A percentile compares a stretch with the other conserved stretches of the same genome.
phyloP scores from a whole-genome alignment of 2,329 filamentous ascomycete genomes.

The Didymella arachidicola region DNA sequence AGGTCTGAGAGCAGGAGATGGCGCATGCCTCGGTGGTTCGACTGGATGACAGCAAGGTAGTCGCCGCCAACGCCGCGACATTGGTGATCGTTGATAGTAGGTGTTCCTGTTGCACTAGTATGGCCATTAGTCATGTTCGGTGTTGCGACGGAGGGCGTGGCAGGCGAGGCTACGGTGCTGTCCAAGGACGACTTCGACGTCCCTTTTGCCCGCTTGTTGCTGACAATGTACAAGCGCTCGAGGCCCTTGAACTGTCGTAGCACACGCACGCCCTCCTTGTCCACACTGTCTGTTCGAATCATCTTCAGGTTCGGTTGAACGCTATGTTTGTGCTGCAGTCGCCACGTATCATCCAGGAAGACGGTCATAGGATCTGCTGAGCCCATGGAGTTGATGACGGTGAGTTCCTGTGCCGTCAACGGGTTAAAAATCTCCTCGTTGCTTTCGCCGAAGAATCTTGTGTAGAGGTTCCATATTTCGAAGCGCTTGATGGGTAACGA shows the following conservation, averaged over 20 bases:
- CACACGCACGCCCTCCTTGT: conserved; percentile 55
- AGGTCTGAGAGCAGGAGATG: conserved; percentile 65
- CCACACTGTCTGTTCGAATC: conserved; percentile 59
- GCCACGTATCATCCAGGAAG: conserved; percentile 66
- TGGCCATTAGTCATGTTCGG: conserved; percentile 29
- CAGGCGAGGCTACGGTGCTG: conserved; percentile 41
- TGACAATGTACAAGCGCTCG: conserved; percentile 63
- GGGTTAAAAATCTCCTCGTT: conserved; percentile 57
- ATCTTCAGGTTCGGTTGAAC: conserved; percentile 55
- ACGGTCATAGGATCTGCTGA: conserved; percentile 56
- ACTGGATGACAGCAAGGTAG: conserved; percentile 61
- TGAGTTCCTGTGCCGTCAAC: conserved; percentile 56
- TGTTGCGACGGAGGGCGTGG: conserved; percentile 38
- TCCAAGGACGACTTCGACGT: conserved; percentile 29
- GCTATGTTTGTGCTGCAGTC: conserved; percentile 33
- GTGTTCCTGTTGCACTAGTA: conserved; percentile 32
- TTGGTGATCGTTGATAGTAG: conserved; percentile 36
- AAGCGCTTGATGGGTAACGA: conserved; percentile 59
- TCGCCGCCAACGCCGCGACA: conserved; percentile 51
- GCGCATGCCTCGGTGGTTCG: conserved; percentile 59
- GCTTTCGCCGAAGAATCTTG: conserved; percentile 57
- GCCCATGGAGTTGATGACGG: conserved; percentile 62
- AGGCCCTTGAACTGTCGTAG: conserved; percentile 55
- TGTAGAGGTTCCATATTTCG: conserved; percentile 66
- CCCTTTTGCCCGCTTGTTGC: conserved; percentile 37